These are phyloP conservation scores for Calonectria hongkongensis DNA, from an alignment of 2,329 filamentous ascomycete species.

Conservation along the genomic window DNA sequence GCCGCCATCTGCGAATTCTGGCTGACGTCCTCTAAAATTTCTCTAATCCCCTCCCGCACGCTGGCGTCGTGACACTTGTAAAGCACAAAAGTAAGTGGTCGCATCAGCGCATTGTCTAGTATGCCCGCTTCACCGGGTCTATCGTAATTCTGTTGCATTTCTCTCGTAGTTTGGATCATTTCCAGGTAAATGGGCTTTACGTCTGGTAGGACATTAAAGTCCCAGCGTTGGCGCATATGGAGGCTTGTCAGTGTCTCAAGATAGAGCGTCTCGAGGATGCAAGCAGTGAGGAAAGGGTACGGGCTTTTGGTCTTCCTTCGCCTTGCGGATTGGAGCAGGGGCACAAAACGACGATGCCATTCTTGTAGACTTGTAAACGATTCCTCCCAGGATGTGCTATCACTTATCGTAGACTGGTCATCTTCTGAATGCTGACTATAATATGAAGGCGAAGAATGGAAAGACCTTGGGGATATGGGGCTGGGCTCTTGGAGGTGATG, in stretches of 20 bases:
- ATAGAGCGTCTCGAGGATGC: slow-evolving; percentile 48
- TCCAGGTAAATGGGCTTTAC: slow-evolving; percentile 45
- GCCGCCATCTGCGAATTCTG: slow-evolving; percentile 41
- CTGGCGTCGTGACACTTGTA: slow-evolving; percentile 45
- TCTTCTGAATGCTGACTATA: background rate
- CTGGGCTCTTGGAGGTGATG: slow-evolving; percentile 20
- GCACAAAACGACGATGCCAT: slow-evolving; percentile 46
- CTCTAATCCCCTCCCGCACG: slow-evolving; percentile 38
- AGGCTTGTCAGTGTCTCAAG: slow-evolving; percentile 45
- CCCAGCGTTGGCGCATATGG: slow-evolving; percentile 32
- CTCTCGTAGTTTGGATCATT: slow-evolving; percentile 41
- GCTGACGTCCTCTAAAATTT: slow-evolving; percentile 35
- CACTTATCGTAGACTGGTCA: background rate
- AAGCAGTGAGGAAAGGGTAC: slow-evolving; percentile 41
- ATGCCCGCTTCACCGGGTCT: background rate
- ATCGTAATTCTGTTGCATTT: slow-evolving; percentile 34
- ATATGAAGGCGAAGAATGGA: background rate
- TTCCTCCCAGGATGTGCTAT: slow-evolving; percentile 36
- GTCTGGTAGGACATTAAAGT: slow-evolving; percentile 45
- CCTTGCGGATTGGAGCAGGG: slow-evolving; percentile 40
- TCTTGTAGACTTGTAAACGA: slow-evolving; percentile 33
- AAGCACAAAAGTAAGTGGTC: slow-evolving; percentile 46
- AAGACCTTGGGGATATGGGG: background rate
- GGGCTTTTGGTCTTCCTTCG: slow-evolving; percentile 36
- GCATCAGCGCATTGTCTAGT: slow-evolving; percentile 48